Evolutionary conservation across 176 grass and related monocot genomes (phyloP).

Genomic region (Hordeum marinum): DNA sequence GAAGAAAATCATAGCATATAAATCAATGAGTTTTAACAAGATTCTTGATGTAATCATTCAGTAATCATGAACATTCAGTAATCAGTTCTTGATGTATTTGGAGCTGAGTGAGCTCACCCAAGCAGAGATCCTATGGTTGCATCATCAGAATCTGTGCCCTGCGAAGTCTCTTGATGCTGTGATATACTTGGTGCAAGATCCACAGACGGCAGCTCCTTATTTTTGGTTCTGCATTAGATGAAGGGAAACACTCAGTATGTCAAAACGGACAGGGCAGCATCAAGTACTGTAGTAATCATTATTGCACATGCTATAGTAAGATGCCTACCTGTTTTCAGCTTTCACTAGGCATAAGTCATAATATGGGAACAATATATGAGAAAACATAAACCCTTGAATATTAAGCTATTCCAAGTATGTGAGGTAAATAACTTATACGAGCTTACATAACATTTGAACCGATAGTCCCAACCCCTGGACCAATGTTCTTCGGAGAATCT

Average conservation of each 20-base stretch:
- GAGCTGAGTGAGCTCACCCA: constrained; percentile 50
- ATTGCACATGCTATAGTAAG: not conserved
- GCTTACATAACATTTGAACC: constrained; percentile 37
- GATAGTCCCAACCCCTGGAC: not conserved
- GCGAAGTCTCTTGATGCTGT: constrained; percentile 37
- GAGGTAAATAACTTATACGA: not conserved
- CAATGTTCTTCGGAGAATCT: not conserved
- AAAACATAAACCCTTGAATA: not conserved
- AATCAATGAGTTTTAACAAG: constrained; percentile 12
- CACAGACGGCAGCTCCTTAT: constrained; percentile 19
- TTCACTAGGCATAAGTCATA: constrained; percentile 5
- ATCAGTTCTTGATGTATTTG: not conserved
- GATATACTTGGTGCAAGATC: constrained; percentile 16
- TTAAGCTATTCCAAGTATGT: not conserved
- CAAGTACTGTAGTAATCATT: not conserved
- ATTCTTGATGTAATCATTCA: too few species aligned
- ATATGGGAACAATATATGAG: not conserved
- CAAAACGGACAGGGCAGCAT: not conserved
- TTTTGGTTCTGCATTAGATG: constrained; percentile 32
- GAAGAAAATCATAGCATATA: constrained; percentile 4
- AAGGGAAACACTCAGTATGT: not conserved
- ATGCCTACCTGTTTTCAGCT: not conserved
- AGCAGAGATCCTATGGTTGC: constrained; percentile 53
- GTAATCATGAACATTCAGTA: constrained; percentile 6
- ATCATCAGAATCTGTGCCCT: constrained; percentile 45